These are phyloP conservation scores for Penicillium bialowiezense DNA, from an alignment of 495 filamentous ascomycete species.

Conservation along the genomic window DNA sequence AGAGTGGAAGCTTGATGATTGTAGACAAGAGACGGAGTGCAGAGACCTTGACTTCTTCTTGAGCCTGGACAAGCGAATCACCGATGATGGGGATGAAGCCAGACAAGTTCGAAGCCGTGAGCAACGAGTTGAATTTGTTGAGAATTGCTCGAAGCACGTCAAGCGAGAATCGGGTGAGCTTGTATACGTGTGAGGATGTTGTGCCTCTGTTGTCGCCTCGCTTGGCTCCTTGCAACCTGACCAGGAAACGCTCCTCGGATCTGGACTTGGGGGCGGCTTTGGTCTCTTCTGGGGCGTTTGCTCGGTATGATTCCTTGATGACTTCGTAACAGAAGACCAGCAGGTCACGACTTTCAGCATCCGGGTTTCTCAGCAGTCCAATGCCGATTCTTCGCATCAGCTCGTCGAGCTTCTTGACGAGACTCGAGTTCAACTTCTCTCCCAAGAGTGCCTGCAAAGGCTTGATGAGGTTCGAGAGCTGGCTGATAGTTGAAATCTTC, in stretches of 20 bases:
- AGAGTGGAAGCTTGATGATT: constrained; percentile 79
- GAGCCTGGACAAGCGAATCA: constrained; percentile 73
- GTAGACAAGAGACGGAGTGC: constrained; percentile 78
- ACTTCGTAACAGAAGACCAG: constrained; percentile 93
- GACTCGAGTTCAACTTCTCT: constrained; percentile 76
- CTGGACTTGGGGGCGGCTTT: constrained; percentile 48
- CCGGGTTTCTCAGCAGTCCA: constrained; percentile 76
- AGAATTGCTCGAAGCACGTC: constrained; percentile 79
- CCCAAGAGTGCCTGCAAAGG: constrained; percentile 74
- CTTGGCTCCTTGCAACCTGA: constrained; percentile 71
- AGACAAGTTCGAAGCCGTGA: constrained; percentile 71
- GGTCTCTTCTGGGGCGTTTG: constrained; percentile 30
- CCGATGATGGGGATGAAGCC: constrained; percentile 88
- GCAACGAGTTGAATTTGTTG: constrained; percentile 74
- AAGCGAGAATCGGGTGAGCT: constrained; percentile 80
- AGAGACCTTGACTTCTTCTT: constrained; percentile 88
- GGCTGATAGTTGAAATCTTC: constrained; percentile 67
- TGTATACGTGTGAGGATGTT: constrained; percentile 75
- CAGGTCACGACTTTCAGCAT: constrained; percentile 69
- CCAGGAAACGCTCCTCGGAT: constrained; percentile 67
- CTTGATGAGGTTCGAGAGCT: constrained; percentile 69
- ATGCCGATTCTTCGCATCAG: constrained; percentile 78
- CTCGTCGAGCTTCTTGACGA: constrained; percentile 86
- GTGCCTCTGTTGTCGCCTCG: constrained; percentile 58
- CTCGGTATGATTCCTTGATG: constrained; percentile 77